Base-by-base conservation (phyloP, 2,329 filamentous ascomycete genomes). In the Simplicillium aogashimaense region DNA sequence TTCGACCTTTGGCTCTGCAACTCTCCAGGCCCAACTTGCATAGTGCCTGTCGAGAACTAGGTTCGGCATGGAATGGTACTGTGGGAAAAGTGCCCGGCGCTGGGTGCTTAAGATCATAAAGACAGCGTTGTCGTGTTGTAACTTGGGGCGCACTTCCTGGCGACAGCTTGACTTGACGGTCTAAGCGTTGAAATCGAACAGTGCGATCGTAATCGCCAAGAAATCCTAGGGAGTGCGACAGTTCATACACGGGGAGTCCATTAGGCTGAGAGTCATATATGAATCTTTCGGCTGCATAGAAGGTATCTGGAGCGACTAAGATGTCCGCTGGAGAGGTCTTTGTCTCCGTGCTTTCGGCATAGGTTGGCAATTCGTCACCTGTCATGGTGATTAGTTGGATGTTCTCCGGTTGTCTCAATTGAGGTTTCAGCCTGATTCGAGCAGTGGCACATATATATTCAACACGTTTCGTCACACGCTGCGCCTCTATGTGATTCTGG, bases 51-150 rank as follows among this genome's bases (percentile, higher is more conserved):
- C 57, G 53, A 3, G 53, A 55, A 9, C 47, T 47, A 9, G 53
- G 42, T 39, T 63, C 59, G 39, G 60, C 53, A 41, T 58, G 53
- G 45, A 52, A 64, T 9, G 44, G 39, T 38, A 60, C 62, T 13
- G 49, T 48, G 15, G 58, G 51, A 13, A 47, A 48, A 29, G 55
- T 50, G 35, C 48, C 48, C 3, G 44, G 25, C 1, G 49, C 53
- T 0, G 57, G 55, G 37, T 61, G 60, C 41, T 53, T 56, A 38
- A 64, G 49, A 40, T 61, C 51, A 42, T 54, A 63, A 18, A 63
- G 48, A 41, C 58, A 58, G 12, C 55, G 53, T 29, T 55, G 51
- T 30, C 50, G 55, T 7, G 54, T 44, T 29, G 49, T 45, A 18
- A 56, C 42, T 18, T 53, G 48, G 3, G 59, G 53, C 14, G 39